Base-by-base conservation (phyloP, 2,329 filamentous ascomycete species). In the Aureobasidium sp. region DNA sequence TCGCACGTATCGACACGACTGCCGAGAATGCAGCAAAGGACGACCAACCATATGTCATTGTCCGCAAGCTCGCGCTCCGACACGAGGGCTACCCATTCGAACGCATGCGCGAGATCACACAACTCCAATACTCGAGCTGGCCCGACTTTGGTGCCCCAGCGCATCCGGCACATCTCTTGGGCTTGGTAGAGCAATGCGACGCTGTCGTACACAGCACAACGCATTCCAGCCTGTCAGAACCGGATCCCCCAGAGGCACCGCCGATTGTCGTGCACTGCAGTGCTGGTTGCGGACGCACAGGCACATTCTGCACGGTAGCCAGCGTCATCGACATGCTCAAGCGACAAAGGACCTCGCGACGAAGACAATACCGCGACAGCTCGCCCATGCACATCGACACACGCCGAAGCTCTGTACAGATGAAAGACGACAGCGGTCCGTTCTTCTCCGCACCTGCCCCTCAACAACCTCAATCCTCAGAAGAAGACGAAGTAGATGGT, bases 251-350 rank as follows among this genome's bases (percentile, higher is more conserved):
- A 15, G 73, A 73, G 53, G 67, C 81, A 29, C 81, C 90, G 34
- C 93, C 93, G 8, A 85, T 97, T 67, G 74, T 99, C 27, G 93
- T 99, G 0, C 94, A 99, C 73, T 99, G 94, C 76, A 96, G 91
- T 59, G 94, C 94, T 4, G 94, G 94, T 0, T 99, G 94, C 74
- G 94, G 94, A 0, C 88, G 94, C 15, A 99, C 94, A 0, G 94
- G 94, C 3, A 93, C 94, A 0, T 99, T 97, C 71, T 97, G 94
- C 73, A 96, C 94, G 0, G 91, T 97, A 16, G 94, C 97, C 72
- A 93, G 88, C 41, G 94, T 97, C 9, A 87, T 97, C 62, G 92
- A 97, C 74, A 96, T 97, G 89, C 78, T 99, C 63, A 96, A 96
- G 77, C 86, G 90, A n/a, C 91, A 96, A 74, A 83, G 78, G 15